Evolutionary conservation across 2,329 filamentous ascomycete species (phyloP), one percentile per base, ranked within the genome.

Genomic region (Cladosporium austrohemisphaericum): DNA sequence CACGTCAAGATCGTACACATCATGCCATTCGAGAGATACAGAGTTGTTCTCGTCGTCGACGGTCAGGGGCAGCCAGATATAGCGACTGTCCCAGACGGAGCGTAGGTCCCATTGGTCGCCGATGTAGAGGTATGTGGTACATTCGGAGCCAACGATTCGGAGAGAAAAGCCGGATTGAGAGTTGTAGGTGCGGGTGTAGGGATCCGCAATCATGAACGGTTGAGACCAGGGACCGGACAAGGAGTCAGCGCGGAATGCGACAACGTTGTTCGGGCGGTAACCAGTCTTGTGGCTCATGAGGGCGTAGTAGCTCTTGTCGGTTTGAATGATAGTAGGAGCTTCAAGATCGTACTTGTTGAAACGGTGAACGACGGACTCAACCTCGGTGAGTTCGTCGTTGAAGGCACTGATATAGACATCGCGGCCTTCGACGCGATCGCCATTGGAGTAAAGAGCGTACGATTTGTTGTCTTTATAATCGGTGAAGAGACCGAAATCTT

Each of bases 101-200:
- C 78, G 78, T 0, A 69, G 72, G 0, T 79, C 64, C 83, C 83
- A 86, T 13, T 83, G 77, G 63, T 86, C 83, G 13, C 84, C 83
- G 66, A 85, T 76, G 65, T 85, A 86, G 54, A 84, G 75, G 38
- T 57, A 60, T 2, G 59, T 60, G 3, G 56, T 60, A 13, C 72
- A 71, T 11, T 67, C 55, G 4, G 60, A 63, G 22, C 68, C 65
- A 23, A 68, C 61, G n/a, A 77, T 60, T 6, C 67, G 63, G 7
- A 84, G 69, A 13, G 85, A 71, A 55, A 74, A 84, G 36, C 72
- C 79, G 0, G 79, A 81, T 60, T 86, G 83, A 1, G 76, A 80
- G 11, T 67, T 68, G 59, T 78, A 84, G 0, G 83, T 86, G 31
- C 73, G 70, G 69, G 74, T 74, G 1, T 80, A 80, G 0, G 66